Evolutionary conservation across 495 filamentous ascomycete species (phyloP).

Genomic region (Penicillium silybi): DNA sequence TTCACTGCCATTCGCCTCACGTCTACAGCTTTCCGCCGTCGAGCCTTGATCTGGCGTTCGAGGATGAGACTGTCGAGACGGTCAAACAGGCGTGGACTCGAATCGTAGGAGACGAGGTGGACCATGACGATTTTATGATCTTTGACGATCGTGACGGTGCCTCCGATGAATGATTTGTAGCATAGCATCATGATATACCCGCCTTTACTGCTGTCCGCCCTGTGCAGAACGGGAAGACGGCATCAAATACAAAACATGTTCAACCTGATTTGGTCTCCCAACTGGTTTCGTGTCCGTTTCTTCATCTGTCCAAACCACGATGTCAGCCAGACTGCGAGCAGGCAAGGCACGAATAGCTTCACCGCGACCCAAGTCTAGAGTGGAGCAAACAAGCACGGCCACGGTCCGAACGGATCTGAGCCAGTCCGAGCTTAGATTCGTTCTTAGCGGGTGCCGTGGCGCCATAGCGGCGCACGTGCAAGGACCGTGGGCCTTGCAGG

Average conservation of each 20-base stretch:
- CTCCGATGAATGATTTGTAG: constrained; percentile 29
- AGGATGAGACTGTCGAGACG: constrained; percentile 58
- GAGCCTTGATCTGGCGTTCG: constrained; percentile 61
- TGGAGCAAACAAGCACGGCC: background rate
- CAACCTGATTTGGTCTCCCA: background rate
- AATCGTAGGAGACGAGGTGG: constrained; percentile 49
- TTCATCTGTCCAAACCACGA: too few relatives aligned
- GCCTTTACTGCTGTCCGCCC: background rate
- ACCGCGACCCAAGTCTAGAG: background rate
- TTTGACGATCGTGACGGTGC: constrained; percentile 43
- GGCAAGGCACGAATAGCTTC: background rate
- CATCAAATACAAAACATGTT: background rate
- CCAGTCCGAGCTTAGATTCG: background rate
- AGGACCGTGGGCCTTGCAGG: background rate
- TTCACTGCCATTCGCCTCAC: constrained; percentile 21
- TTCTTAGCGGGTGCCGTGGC: background rate
- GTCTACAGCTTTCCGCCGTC: constrained; percentile 47
- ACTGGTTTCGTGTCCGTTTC: too few relatives aligned
- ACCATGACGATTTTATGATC: constrained; percentile 59
- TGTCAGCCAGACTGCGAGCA: background rate
- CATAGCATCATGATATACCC: constrained; percentile 5
- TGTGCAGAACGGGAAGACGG: background rate
- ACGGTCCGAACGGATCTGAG: background rate
- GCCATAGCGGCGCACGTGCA: background rate
- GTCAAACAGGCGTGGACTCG: constrained; percentile 62